Evolutionary conservation across 306 rosid species (phyloP).

Genomic region (Rosa rugosa): DNA sequence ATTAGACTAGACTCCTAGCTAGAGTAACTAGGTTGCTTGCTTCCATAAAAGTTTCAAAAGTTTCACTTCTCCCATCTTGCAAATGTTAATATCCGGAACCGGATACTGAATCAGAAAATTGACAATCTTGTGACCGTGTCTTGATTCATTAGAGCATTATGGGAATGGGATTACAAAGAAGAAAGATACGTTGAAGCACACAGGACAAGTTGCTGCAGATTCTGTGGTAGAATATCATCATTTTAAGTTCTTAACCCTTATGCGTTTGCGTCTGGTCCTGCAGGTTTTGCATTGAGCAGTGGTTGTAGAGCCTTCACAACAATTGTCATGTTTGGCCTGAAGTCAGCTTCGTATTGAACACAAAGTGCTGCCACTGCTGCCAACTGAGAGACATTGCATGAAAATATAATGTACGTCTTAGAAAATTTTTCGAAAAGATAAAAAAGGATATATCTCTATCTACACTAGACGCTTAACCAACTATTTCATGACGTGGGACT

Average conservation of each 20-base stretch:
- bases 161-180: slow-evolving; percentile 17
- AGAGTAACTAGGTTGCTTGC: background rate
- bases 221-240: background rate
- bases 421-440: background rate
- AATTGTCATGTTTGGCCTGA: slow-evolving; percentile 96
- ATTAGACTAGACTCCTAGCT: background rate
- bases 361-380: slow-evolving; percentile 99
- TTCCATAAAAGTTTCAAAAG: background rate
- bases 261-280: slow-evolving; percentile 62
- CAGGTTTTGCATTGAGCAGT: slow-evolving; percentile 80
- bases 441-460: background rate
- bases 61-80: slow-evolving; percentile 1
- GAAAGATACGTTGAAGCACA: slow-evolving; percentile 20
- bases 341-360: slow-evolving; percentile 98
- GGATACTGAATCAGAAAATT: slow-evolving; percentile 14
- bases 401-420: slow-evolving; percentile 14
- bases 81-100: background rate
- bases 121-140: background rate
- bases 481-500: background rate
- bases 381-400: slow-evolving; percentile 49
- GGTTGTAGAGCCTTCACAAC: slow-evolving; percentile 98
- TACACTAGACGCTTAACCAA: background rate
- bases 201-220: slow-evolving; percentile 17
- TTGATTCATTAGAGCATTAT: slow-evolving; percentile 6
- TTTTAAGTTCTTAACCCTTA: slow-evolving; percentile 12